Evolutionary conservation across 768 basidiomycete species (phyloP), one percentile per base, ranked within the genome.

Genomic region (Pleurotus salmoneostramineus): DNA sequence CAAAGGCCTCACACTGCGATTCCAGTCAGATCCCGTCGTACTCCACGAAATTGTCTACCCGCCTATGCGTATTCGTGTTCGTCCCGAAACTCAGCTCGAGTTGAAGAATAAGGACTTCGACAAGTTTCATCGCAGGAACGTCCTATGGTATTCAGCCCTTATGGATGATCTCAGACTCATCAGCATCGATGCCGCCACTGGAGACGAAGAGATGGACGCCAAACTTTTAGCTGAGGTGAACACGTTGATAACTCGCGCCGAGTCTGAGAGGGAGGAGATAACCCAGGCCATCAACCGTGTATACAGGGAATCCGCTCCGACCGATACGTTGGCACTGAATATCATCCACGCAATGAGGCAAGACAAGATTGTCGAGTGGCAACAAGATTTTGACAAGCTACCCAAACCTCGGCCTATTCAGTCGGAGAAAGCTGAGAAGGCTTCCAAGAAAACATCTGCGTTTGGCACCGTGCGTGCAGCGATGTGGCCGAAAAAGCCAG

Each of bases 351-450:
- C 90, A 0, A 87, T 86, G 59, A 81, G 95, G 47, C 96, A 98
- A 73, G 93, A 96, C 64, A 89, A 89, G 68, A 93, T 96, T 48
- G 93, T 96, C 12, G 91, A 90, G n/a, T 98, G 95, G 92, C 95
- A 99, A 70, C 83, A 83, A 60, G 94, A 98, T 67, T 94, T 96
- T 63, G 90, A 93, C 63, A 83, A 85, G 52, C 78, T 98, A 32
- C 88, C 89, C 5, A 91, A 89, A 65, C 87, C 80, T 56, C 87
- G 83, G 63, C 76, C 79, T 64, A 69, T 71, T 61, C 77, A 79
- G 67, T 64, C 71, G 1, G 52, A 55, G 14, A 55, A 55, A 31
- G 14, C 10, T 57, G 81, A 78, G 62, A 75, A 68, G 55, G 73
- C 17, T n/a, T 47, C 74, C 37, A 83, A 83, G 56, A 77, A 83